Evolutionary conservation across 192 early-diverging fungal species (phyloP).

Genomic region (Podila epigama): DNA sequence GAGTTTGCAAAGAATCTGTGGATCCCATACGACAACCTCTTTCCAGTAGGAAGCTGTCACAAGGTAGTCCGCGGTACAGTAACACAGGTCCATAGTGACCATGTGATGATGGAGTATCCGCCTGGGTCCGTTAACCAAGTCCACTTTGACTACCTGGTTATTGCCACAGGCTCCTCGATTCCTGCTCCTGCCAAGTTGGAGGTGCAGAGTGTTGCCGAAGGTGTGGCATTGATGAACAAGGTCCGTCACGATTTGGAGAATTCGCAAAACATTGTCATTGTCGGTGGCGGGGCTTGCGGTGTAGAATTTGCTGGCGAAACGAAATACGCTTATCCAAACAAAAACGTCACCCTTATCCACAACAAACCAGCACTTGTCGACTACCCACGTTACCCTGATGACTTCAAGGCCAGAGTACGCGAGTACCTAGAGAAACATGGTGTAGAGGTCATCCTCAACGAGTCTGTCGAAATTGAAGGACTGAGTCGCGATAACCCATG

Average conservation of each 20-base stretch:
- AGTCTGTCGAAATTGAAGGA: slow-evolving; percentile 55
- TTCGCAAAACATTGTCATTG: slow-evolving; percentile 67
- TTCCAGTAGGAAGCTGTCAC: slow-evolving; percentile 33
- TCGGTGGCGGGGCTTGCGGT: slow-evolving; percentile 82
- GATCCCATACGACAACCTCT: slow-evolving; percentile 54
- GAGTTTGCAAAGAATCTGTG: slow-evolving; percentile 55
- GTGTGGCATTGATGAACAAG: slow-evolving; percentile 40
- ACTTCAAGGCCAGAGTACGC: slow-evolving; percentile 65
- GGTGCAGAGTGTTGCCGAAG: slow-evolving; percentile 47
- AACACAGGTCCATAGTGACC: slow-evolving; percentile 12
- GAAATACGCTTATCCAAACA: slow-evolving; percentile 61
- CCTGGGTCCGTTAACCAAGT: not conserved
- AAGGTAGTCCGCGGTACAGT: slow-evolving; percentile 18
- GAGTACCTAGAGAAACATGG: slow-evolving; percentile 58
- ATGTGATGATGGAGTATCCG: slow-evolving; percentile 11
- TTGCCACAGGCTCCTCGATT: slow-evolving; percentile 56
- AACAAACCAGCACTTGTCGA: slow-evolving; percentile 56
- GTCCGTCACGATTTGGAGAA: slow-evolving; percentile 58
- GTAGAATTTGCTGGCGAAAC: slow-evolving; percentile 83
- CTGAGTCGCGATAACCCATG: slow-evolving; percentile 63
- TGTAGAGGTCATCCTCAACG: slow-evolving; percentile 52
- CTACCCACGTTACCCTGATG: slow-evolving; percentile 53
- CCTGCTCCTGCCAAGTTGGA: slow-evolving; percentile 57
- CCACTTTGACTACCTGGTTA: slow-evolving; percentile 60
- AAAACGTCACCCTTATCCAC: slow-evolving; percentile 72